These are phyloP conservation scores for Hanseniaspora thailandica DNA, from an alignment of 805 yeast genomes.

Conservation along the genomic window DNA sequence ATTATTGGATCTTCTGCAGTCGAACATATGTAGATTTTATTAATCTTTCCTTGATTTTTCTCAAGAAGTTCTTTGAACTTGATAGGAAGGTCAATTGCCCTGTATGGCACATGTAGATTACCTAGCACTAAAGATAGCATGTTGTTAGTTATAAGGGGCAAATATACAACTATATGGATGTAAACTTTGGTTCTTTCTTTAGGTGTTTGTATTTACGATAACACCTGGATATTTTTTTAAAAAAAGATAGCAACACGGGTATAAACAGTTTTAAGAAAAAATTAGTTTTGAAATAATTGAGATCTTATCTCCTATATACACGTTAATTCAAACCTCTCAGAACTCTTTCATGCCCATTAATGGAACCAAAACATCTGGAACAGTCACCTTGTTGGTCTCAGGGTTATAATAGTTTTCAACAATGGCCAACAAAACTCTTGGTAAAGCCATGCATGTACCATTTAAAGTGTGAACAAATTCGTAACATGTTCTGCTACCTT, in stretches of 20 bases:
- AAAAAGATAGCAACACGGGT: not conserved
- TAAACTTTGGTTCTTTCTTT: not conserved
- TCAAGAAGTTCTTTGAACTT: conserved; percentile 53
- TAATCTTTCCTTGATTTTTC: conserved; percentile 13
- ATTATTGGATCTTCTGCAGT: conserved; percentile 8
- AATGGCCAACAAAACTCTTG: conserved; percentile 80
- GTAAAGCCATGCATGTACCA: conserved; percentile 94
- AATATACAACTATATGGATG: not conserved
- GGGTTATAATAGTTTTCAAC: conserved; percentile 73
- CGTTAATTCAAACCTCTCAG: not conserved
- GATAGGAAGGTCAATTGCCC: conserved; percentile 50
- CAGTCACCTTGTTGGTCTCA: conserved; percentile 37
- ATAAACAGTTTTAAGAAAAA: no score
- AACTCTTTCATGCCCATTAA: conserved; percentile 56
- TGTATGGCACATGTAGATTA: conserved; percentile 79
- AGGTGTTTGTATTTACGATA: not conserved
- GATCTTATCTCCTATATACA: not conserved
- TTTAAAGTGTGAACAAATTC: conserved; percentile 69
- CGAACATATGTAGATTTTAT: conserved; percentile 8
- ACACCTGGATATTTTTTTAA: not conserved
- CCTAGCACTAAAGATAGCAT: conserved; percentile 78
- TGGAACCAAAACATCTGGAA: conserved; percentile 58
- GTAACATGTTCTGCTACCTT: conserved; percentile 23
- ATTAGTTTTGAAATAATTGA: no score
- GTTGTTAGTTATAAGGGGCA: no score